Conservation (phyloP, 805 yeast species). For the Maudiozyma serrabonitensis region DNA sequence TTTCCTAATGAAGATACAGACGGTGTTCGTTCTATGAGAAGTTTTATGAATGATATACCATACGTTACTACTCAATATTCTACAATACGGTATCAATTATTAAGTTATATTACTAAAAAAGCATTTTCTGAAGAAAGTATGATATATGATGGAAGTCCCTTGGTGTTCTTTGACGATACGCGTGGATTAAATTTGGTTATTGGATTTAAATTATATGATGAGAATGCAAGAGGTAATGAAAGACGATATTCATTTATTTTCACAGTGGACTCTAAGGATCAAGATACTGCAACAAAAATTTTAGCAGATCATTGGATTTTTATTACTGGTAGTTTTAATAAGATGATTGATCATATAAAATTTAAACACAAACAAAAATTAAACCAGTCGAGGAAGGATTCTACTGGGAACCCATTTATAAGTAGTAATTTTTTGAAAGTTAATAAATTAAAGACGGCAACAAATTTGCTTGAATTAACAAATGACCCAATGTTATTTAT, state of each 20-base stretch:
- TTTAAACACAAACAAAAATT: conserved; percentile 23
- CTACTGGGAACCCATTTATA: conserved; percentile 14
- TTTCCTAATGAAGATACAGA: conserved; percentile 33
- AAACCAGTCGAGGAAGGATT: conserved; percentile 1
- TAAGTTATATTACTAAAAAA: conserved; percentile 53
- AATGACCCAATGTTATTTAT: conserved; percentile 47
- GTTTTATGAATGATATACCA: conserved; percentile 15
- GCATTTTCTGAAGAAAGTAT: conserved; percentile 60
- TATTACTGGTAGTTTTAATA: conserved; percentile 33
- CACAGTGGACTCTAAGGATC: conserved; percentile 44
- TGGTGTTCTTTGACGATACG: conserved; percentile 52
- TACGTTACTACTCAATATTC: conserved; percentile 58
- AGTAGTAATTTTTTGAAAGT: conserved; percentile 43
- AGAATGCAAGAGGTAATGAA: conserved; percentile 65
- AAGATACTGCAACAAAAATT: conserved; percentile 17
- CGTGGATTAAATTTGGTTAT: conserved; percentile 52
- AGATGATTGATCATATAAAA: conserved; percentile 34
- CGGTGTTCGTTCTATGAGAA: conserved; percentile 27
- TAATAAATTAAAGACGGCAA: conserved; percentile 43
- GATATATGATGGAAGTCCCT: conserved; percentile 47
- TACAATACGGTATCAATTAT: conserved; percentile 39
- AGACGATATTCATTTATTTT: conserved; percentile 55
- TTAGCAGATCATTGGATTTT: conserved; percentile 47
- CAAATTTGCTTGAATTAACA: conserved; percentile 43
- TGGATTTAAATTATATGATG: conserved; percentile 53